Evolutionary conservation across 805 yeast genomes (phyloP), one percentile per base, ranked within the genome.

Genomic region (Wickerhamiella kurtzmanii): DNA sequence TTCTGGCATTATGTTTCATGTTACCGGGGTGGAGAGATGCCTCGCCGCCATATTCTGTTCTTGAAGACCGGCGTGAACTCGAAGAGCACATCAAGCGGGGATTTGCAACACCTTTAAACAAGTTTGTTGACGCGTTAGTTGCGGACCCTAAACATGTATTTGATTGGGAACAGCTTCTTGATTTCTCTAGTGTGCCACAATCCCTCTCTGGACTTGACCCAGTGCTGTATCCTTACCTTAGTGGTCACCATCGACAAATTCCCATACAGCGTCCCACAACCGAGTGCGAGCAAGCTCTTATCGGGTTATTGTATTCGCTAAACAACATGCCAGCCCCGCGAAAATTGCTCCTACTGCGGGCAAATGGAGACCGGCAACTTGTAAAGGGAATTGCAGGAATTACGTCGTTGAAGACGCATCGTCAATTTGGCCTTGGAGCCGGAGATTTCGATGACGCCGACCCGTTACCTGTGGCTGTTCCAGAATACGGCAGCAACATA

Each of bases 81-180:
- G n/a, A 9, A 5, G 11, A 18, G 20, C 38, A 18, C 38, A 38
- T 38, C n/a, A 11, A 22, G n/a, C 25, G 25, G 41, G 41, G 41
- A 5, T 18, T 38, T 16, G 20, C 20, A 6, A 18, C 15, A 5
- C 25, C 15, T 5, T 8, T 18, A 5, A 15, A 38, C 41, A 38
- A 19, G 25, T 20, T 38, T 9, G 25, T 20, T 8, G 22, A 38
- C 22, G 18, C n/a, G 25, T 20, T 38, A 25, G 25, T 16, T 8
- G 22, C 41, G 18, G 25, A 38, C 16, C 20, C 22, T 5, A 18
- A 20, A 15, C 41, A 41, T 36, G 42, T 21, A n/a, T 56, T 58
- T 43, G 38, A 48, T 6, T 58, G 61, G 61, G 16, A 44, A 11
- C 52, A 58, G 40, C 55, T 59, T 58, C 28, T 54, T 15, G 60